phyloP scores from a whole-genome alignment of 2,329 filamentous ascomycete species.

The Shiraia bambusicola region DNA sequence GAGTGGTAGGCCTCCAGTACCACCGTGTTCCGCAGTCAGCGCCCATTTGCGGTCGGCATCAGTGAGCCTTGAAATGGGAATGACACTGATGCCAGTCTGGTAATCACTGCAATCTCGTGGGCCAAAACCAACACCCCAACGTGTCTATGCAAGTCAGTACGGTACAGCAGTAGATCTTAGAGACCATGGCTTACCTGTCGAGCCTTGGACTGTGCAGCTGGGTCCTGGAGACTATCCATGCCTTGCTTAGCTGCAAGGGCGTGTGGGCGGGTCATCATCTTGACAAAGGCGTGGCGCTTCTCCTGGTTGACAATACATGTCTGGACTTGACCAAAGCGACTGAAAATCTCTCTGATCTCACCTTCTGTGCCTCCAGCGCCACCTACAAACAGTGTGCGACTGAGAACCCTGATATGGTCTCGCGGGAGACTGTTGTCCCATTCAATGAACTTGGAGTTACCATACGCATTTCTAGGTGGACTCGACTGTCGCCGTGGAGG shows the following conservation, averaged over 20 bases:
- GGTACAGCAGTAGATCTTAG: constrained; percentile 1
- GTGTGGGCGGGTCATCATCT: constrained; percentile 90
- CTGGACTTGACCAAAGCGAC: constrained; percentile 81
- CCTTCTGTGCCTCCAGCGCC: constrained; percentile 75
- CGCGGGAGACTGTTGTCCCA: constrained; percentile 73
- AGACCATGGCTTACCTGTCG: constrained; percentile 40
- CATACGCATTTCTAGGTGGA: constrained; percentile 47
- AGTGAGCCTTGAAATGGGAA: constrained; percentile 88
- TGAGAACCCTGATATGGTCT: constrained; percentile 79
- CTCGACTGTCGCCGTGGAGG: constrained; percentile 65
- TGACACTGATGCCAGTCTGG: constrained; percentile 84
- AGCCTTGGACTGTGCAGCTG: constrained; percentile 68
- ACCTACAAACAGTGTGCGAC: constrained; percentile 93
- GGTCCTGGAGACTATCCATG: constrained; percentile 77
- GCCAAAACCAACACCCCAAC: constrained; percentile 97
- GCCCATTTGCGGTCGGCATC: constrained; percentile 98
- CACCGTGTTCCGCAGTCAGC: constrained; percentile 87
- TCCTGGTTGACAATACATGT: constrained; percentile 98
- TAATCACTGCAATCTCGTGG: constrained; percentile 98
- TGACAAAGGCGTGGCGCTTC: constrained; percentile 97
- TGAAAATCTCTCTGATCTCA: constrained; percentile 80
- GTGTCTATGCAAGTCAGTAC: constrained; percentile 61
- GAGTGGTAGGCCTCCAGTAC: constrained; percentile 80
- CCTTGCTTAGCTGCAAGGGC: constrained; percentile 80
- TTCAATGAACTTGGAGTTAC: constrained; percentile 71